Conservation (phyloP, 116 monocot genomes). For the Cymodocea nodosa region DNA sequence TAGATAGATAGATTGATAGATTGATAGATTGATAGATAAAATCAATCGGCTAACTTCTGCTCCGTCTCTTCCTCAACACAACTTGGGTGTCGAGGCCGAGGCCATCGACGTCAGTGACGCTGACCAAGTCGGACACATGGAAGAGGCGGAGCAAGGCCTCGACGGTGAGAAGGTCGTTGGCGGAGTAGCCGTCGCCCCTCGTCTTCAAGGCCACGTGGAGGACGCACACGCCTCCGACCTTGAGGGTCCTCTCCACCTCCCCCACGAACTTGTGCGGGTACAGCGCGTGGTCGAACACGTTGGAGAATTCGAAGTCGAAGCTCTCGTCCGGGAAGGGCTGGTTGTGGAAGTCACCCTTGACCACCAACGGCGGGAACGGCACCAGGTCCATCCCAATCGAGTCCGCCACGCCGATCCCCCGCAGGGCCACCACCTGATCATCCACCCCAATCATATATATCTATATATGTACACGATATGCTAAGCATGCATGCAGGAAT, state of each 20-base stretch:
- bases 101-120: conserved; percentile 30
- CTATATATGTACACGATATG: too few species aligned
- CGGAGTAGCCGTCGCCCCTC: conserved; percentile 70
- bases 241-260: conserved; percentile 79
- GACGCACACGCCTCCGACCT: conserved; percentile 51
- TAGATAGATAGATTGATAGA: too few species aligned
- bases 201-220: conserved; percentile 57
- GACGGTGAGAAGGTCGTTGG: conserved; percentile 42
- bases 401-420: conserved; percentile 40
- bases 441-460: too few species aligned
- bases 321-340: conserved; percentile 52
- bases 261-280: conserved; percentile 52
- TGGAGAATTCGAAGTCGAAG: conserved; percentile 96
- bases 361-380: conserved; percentile 57
- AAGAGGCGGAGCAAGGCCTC: conserved; percentile 37
- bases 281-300: conserved; percentile 92
- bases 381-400: conserved; percentile 85
- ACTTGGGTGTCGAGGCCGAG: conserved; percentile 63
- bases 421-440: conserved; percentile 34
- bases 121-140: conserved; percentile 19
- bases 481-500: too few species aligned
- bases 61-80: conserved; percentile 28
- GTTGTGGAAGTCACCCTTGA: conserved; percentile 71
- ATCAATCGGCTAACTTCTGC: not conserved
- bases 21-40: too few species aligned